These are phyloP conservation scores for Papiliotrema terrestris DNA, from an alignment of 1,284 basidiomycete genomes.

Conservation along the genomic window DNA sequence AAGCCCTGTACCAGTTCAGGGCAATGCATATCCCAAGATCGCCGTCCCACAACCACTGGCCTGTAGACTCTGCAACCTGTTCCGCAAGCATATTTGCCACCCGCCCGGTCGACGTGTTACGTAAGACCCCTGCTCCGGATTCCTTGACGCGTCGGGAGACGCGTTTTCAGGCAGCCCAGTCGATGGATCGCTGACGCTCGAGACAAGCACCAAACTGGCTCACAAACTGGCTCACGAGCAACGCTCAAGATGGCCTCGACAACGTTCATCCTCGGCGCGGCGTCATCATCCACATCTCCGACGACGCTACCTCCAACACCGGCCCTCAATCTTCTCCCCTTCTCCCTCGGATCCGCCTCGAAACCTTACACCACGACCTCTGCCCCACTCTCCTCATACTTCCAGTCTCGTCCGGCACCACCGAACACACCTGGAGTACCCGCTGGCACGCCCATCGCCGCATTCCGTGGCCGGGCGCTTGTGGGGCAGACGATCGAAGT, in stretches of 20 bases:
- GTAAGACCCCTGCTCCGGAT: no score
- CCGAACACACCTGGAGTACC: slow-evolving; percentile 3
- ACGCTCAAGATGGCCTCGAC: background rate
- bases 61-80: no score
- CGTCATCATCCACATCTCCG: background rate
- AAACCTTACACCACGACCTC: slow-evolving; percentile 16
- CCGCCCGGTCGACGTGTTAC: background rate
- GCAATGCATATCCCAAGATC: no score
- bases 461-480: slow-evolving; percentile 39
- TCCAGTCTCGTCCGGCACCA: slow-evolving; percentile 29
- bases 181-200: no score
- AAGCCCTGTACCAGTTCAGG: no score
- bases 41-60: no score
- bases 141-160: no score
- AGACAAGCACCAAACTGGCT: no score
- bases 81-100: no score
- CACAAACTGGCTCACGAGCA: background rate
- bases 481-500: slow-evolving; percentile 32
- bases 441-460: slow-evolving; percentile 18
- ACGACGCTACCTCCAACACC: background rate
- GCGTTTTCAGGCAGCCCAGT: no score
- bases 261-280: background rate
- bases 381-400: slow-evolving; percentile 24
- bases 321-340: slow-evolving; percentile 35
- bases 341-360: slow-evolving; percentile 29